Evolutionary conservation across 768 basidiomycete species (phyloP).

Genomic region (Suillus sp.): DNA sequence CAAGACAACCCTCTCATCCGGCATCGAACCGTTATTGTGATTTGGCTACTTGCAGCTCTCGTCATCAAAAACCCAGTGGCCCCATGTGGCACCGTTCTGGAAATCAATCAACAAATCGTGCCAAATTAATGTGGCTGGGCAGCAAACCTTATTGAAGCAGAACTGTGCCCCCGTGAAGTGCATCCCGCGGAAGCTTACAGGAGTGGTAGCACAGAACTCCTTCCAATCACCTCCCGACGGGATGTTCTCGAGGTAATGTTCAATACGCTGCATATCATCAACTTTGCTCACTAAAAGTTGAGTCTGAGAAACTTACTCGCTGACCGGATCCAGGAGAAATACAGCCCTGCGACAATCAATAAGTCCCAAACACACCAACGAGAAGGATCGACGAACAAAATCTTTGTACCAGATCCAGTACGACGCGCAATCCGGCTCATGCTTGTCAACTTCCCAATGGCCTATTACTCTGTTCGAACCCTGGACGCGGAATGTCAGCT

Average conservation of each 20-base stretch:
- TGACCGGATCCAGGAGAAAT: conserved; percentile 6
- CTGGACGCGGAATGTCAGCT: conserved; percentile 15
- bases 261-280: conserved; percentile 26
- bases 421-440: conserved; percentile 30
- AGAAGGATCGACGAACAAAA: background rate
- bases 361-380: background rate
- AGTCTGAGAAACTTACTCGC: conserved; percentile 7
- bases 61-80: conserved; percentile 30
- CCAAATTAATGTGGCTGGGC: background rate
- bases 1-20: background rate
- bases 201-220: conserved; percentile 37
- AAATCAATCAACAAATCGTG: background rate
- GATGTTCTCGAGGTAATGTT: conserved; percentile 32
- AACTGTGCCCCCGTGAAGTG: conserved; percentile 28
- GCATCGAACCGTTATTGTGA: too few relatives aligned
- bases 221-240: conserved; percentile 31
- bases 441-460: conserved; percentile 28
- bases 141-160: conserved; percentile 27
- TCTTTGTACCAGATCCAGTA: conserved; percentile 32
- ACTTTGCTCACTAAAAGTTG: background rate
- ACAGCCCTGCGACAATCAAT: conserved; percentile 8
- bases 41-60: conserved; percentile 13
- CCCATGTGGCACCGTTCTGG: conserved; percentile 24
- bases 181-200: conserved; percentile 26
- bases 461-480: conserved; percentile 24